Conservation (phyloP, 495 filamentous ascomycete genomes). For the Penicillium canariense region DNA sequence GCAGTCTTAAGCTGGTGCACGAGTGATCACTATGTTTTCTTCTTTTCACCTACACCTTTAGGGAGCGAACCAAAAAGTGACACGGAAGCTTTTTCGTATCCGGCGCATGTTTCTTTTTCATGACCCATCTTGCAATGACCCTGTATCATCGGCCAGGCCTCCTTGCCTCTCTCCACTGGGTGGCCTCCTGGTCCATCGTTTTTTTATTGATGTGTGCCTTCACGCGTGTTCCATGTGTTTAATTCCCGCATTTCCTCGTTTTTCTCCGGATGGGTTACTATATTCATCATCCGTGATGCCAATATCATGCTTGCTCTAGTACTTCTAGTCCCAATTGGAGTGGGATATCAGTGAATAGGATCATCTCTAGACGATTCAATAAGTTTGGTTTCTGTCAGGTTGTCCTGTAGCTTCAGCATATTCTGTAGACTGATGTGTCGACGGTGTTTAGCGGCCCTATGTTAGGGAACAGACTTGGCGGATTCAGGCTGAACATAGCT, state of each 20-base stretch:
- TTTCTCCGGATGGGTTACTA: constrained; percentile 15
- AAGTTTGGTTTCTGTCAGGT: no score
- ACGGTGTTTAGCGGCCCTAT: not conserved
- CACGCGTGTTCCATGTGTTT: constrained; percentile 14
- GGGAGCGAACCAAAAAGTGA: constrained; percentile 31
- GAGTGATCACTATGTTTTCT: constrained; percentile 17
- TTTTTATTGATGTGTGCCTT: constrained; percentile 12
- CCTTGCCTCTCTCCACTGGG: constrained; percentile 7
- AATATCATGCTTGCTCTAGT: constrained; percentile 17
- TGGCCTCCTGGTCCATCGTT: constrained; percentile 16
- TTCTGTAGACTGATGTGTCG: no score
- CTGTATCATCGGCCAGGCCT: constrained; percentile 29
- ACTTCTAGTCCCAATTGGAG: constrained; percentile 10
- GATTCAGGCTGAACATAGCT: not conserved
- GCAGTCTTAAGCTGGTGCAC: constrained; percentile 32
- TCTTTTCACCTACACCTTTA: constrained; percentile 18
- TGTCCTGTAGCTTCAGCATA: not conserved
- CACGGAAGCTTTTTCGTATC: constrained; percentile 26
- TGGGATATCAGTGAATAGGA: constrained; percentile 16
- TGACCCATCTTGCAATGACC: constrained; percentile 31
- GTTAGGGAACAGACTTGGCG: not conserved
- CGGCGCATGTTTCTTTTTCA: constrained; percentile 28
- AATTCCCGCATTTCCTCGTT: constrained; percentile 16
- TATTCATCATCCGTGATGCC: constrained; percentile 25
- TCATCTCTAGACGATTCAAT: constrained; percentile 16